Percentiles rank a stretch among this genome's conserved stretches.
Conservation (phyloP, 495 filamentous ascomycete species). For the Xylaria venustula region DNA sequence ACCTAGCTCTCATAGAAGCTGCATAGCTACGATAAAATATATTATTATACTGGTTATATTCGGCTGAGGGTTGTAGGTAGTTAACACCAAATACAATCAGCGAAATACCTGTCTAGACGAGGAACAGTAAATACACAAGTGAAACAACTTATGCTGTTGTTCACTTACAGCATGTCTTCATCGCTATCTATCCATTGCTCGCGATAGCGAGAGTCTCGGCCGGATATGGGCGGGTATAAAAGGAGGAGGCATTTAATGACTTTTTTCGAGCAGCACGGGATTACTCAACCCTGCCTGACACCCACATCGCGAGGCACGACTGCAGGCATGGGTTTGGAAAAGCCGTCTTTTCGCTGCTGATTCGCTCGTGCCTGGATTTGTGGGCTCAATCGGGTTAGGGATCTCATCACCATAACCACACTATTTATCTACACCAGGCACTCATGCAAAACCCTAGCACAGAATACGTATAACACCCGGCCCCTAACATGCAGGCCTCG, state of each 20-base stretch:
- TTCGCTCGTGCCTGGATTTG: slow-evolving; percentile 13
- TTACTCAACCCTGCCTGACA: slow-evolving; percentile 5
- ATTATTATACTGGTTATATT: background rate
- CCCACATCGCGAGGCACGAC: slow-evolving; percentile 4
- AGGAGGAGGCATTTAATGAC: slow-evolving; percentile 6
- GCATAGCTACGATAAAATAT: background rate
- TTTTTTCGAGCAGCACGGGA: background rate
- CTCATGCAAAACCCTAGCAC: background rate
- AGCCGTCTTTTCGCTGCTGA: background rate
- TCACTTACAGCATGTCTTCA: too few species aligned
- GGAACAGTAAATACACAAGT: background rate
- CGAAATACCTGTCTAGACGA: background rate
- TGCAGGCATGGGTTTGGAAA: background rate
- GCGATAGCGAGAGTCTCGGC: too few species aligned
- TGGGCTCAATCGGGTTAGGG: slow-evolving; percentile 1
- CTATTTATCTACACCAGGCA: background rate
- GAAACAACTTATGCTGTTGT: too few species aligned
- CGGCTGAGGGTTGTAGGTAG: background rate
- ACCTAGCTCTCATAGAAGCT: background rate
- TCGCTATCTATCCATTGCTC: too few species aligned
- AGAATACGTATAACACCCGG: background rate
- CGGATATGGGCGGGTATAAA: background rate
- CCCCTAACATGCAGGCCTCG: background rate
- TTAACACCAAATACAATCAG: background rate
- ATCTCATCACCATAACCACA: background rate